Percentiles rank a stretch among this genome's conserved stretches.
Evolutionary conservation across 306 rosid genomes (phyloP).

Genomic region (Cucurbita maxima): DNA sequence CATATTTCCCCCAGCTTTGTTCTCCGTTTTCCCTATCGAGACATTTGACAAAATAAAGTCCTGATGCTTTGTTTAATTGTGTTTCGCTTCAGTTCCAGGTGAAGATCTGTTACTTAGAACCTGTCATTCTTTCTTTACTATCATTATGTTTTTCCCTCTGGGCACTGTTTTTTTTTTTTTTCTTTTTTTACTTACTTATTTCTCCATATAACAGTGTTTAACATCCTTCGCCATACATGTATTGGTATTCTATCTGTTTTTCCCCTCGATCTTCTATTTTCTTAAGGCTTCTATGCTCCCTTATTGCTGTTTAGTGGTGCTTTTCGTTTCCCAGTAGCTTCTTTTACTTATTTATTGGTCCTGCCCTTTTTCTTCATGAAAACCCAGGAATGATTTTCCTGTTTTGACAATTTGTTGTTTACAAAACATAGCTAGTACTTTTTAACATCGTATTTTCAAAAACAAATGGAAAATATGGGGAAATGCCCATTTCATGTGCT

Average conservation of each 20-base stretch:
- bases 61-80: not conserved
- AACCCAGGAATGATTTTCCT: not conserved
- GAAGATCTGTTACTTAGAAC: not conserved
- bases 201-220: not conserved
- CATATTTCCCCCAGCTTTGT: not conserved
- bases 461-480: not conserved
- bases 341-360: not conserved
- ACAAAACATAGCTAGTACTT: not conserved
- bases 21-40: not conserved
- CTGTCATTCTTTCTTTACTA: not conserved
- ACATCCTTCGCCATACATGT: not conserved
- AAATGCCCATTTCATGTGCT: not conserved
- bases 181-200: not conserved
- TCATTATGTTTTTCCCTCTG: too few species aligned
- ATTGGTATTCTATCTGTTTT: not conserved
- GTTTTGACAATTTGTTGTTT: not conserved
- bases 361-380: not conserved
- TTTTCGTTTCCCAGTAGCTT: not conserved
- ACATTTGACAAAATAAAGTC: not conserved
- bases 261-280: not conserved
- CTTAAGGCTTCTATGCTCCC: not conserved
- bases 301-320: not conserved
- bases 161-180: not conserved
- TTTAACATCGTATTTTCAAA: not conserved
- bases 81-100: not conserved